These are phyloP conservation scores for Chlorencoelia australis DNA, from an alignment of 2,329 filamentous ascomycete genomes.

Conservation along the genomic window DNA sequence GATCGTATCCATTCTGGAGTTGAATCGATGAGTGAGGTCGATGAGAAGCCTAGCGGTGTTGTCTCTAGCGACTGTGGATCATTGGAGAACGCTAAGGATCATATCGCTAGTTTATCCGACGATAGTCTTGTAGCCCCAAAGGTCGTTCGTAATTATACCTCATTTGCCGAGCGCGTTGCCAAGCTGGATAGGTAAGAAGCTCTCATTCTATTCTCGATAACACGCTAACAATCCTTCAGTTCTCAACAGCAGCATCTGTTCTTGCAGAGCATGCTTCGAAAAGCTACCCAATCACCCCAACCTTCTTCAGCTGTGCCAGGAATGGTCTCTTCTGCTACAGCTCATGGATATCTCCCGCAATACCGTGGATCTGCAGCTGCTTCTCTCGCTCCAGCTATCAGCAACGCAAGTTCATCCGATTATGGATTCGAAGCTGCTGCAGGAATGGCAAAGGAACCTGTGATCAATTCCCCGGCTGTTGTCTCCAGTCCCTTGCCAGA, in stretches of 20 bases:
- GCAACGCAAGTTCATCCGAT: slow-evolving; percentile 7
- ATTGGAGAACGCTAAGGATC: too few species aligned
- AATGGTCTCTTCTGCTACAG: slow-evolving; percentile 24
- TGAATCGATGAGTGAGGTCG: too few species aligned
- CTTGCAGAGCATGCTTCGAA: slow-evolving; percentile 26
- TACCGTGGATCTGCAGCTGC: slow-evolving; percentile 26
- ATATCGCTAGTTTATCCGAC: too few species aligned
- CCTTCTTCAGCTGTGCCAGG: slow-evolving; percentile 18
- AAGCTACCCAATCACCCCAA: slow-evolving; percentile 11
- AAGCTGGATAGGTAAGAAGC: slow-evolving; percentile 18
- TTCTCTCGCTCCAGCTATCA: slow-evolving; percentile 22
- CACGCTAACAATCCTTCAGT: slow-evolving; percentile 8
- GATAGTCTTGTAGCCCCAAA: slow-evolving; percentile 13
- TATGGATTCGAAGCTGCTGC: slow-evolving; percentile 1
- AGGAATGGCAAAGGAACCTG: not conserved
- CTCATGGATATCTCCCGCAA: slow-evolving; percentile 26
- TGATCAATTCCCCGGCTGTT: not conserved
- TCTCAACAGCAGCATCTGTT: slow-evolving; percentile 23
- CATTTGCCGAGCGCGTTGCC: slow-evolving; percentile 19
- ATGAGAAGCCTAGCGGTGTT: too few species aligned
- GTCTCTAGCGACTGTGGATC: too few species aligned
- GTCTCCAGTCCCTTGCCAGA: slow-evolving; percentile 11
- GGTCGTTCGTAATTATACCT: too few species aligned
- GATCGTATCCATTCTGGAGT: too few species aligned
- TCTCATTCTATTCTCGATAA: not conserved